Evolutionary conservation across 2,329 filamentous ascomycete species (phyloP).

Genomic region (Fusarium fracticaudum): DNA sequence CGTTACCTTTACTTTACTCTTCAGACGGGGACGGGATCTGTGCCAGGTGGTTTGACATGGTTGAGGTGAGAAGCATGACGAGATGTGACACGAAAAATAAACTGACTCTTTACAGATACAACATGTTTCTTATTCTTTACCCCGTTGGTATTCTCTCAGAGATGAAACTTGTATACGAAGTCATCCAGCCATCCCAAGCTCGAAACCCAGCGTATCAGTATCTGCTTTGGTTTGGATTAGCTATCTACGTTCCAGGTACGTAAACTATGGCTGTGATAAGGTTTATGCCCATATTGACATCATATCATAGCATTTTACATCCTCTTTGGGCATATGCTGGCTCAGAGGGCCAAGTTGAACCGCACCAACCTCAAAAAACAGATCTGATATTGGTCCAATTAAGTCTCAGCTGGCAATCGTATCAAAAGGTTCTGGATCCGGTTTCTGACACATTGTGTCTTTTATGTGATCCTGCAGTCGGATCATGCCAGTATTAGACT

Average conservation of each 20-base stretch:
- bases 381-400: background rate
- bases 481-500: background rate
- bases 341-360: constrained; percentile 30
- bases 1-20: constrained; percentile 34
- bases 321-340: constrained; percentile 31
- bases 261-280: no score
- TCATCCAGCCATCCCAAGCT: constrained; percentile 27
- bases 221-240: constrained; percentile 30
- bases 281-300: no score
- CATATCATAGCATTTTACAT: constrained; percentile 16
- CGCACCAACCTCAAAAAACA: background rate
- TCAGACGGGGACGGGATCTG: constrained; percentile 13
- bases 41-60: constrained; percentile 19
- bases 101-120: constrained; percentile 16
- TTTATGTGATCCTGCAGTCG: background rate
- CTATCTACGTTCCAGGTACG: constrained; percentile 25
- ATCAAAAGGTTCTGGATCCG: background rate
- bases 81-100: accelerated
- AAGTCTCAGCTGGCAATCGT: background rate
- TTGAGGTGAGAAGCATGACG: constrained; percentile 16
- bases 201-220: constrained; percentile 31
- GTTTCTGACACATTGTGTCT: accelerated
- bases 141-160: constrained; percentile 33
- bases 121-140: constrained; percentile 32
- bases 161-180: constrained; percentile 28